Evolutionary conservation across 257 asterid species (phyloP).

Genomic region (Scutellaria baicalensis): DNA sequence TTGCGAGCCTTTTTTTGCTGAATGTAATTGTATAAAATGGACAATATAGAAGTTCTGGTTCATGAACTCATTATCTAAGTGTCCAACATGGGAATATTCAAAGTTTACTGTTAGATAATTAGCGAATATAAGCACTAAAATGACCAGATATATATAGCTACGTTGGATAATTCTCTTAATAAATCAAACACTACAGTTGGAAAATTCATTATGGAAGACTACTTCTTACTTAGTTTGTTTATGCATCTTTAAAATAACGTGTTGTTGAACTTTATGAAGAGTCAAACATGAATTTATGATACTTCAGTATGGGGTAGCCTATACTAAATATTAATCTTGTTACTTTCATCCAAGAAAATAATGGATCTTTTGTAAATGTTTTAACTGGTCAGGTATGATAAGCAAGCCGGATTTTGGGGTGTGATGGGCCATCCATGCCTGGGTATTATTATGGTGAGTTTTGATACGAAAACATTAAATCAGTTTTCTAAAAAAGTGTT

Average conservation of each 20-base stretch:
- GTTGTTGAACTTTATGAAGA: background rate
- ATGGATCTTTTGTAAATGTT: constrained; percentile 1
- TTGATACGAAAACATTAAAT: background rate
- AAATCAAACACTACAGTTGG: background rate
- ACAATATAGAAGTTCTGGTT: background rate
- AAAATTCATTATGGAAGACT: background rate
- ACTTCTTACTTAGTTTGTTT: background rate
- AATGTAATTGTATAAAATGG: background rate
- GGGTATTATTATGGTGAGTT: constrained; percentile 79
- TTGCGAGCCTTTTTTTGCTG: background rate
- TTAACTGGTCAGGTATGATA: constrained; percentile 63
- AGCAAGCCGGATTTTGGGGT: constrained; percentile 95
- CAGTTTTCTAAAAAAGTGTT: background rate
- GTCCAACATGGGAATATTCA: background rate
- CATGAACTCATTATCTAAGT: too few relatives aligned
- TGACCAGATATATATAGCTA: background rate
- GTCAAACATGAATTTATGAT: background rate
- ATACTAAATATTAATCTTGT: background rate
- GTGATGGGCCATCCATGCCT: constrained; percentile 89
- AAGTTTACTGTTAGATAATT: background rate
- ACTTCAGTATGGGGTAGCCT: too few relatives aligned
- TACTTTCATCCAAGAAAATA: constrained; percentile 7
- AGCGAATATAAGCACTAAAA: background rate
- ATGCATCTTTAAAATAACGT: background rate
- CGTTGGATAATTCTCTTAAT: background rate